Evolutionary conservation across 108 stramenopile genomes (phyloP).

Genomic region (Pseudonitzschia multistriata): DNA sequence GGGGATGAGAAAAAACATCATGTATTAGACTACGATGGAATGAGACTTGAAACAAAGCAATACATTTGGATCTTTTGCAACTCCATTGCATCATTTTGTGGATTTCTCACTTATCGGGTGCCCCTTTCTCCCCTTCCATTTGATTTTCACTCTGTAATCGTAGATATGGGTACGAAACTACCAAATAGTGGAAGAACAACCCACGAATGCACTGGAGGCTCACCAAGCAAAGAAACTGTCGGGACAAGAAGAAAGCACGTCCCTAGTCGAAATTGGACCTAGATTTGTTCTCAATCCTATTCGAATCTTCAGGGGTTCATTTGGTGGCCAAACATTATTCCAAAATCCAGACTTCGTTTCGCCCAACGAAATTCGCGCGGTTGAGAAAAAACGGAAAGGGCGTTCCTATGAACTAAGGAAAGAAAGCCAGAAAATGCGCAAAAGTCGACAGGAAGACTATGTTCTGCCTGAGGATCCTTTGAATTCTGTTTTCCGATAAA

Average conservation of each 20-base stretch:
- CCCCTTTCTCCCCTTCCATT: background rate
- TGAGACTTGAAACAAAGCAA: slow-evolving; percentile 48
- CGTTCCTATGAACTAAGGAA: slow-evolving; percentile 74
- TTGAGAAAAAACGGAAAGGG: slow-evolving; percentile 77
- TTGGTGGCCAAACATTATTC: slow-evolving; percentile 96
- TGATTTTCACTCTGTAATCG: slow-evolving; percentile 4
- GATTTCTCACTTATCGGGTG: slow-evolving; percentile 10
- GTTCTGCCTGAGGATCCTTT: slow-evolving; percentile 84
- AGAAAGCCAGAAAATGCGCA: slow-evolving; percentile 71
- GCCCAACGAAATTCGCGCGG: slow-evolving; percentile 86
- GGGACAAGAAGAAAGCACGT: slow-evolving; percentile 74
- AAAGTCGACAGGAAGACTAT: slow-evolving; percentile 69
- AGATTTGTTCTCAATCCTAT: slow-evolving; percentile 97
- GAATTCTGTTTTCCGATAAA: slow-evolving; percentile 70
- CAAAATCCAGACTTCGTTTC: slow-evolving; percentile 91
- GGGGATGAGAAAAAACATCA: slow-evolving; percentile 67
- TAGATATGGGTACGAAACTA: slow-evolving; percentile 99
- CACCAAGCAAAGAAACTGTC: slow-evolving; percentile 69
- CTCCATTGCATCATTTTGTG: background rate
- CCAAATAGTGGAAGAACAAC: slow-evolving; percentile 92
- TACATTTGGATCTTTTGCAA: background rate
- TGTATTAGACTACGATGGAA: slow-evolving; percentile 88
- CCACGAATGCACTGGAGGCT: slow-evolving; percentile 79
- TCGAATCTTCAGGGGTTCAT: slow-evolving; percentile 94
- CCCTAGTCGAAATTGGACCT: slow-evolving; percentile 98